Evolutionary conservation across 2,329 filamentous ascomycete genomes (phyloP), one percentile per base, ranked within the genome.

Genomic region (Drechslerella dactyloides): DNA sequence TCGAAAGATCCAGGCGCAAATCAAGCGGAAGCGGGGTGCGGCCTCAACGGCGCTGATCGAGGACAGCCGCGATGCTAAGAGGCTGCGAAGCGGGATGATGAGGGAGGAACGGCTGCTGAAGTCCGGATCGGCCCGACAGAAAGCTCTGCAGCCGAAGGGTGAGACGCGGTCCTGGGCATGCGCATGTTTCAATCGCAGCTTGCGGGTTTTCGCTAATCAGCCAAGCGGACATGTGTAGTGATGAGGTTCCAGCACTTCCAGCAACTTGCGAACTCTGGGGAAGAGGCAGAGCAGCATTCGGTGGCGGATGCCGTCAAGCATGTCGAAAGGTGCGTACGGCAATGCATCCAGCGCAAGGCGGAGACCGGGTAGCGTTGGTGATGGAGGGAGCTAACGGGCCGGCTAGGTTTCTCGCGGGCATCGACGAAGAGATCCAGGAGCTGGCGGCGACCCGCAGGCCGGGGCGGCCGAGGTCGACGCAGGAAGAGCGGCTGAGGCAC

Each of bases 1-100:
- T 4, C 59, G 68, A 15, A 72, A 72, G 44, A 72, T 72, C 4
- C 68, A 72, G 48, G 50, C 68, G 1, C 37, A 72, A 19, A 61
- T 72, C 42, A 64, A 65, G 21, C 51, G 59, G 27, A 72, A 72
- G 27, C 54, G 68, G 4, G 68, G 68, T 6, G 55, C 48, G 8
- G 42, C 68, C 21, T 72, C 68, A 2, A 65, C 59, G 10, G 54
- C 68, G 8, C 55, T 72, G 15, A 55, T 72, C 19, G 60, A 64
- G n/a, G 68, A 72, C 35, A 72, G 68, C 33, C 48, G 68, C 5
- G 68, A 72, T 53, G 68, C 68, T 1, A 37, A 44, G 53, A 46
- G 68, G 19, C 55, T 72, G 33, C 59, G 68, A 33, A 64, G 53
- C 13, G 68, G 68, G 15, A 60, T 65, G 60, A 24, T 72, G 24